Conservation (phyloP, 2,329 filamentous ascomycete species). For the Thyridium curvatum region DNA sequence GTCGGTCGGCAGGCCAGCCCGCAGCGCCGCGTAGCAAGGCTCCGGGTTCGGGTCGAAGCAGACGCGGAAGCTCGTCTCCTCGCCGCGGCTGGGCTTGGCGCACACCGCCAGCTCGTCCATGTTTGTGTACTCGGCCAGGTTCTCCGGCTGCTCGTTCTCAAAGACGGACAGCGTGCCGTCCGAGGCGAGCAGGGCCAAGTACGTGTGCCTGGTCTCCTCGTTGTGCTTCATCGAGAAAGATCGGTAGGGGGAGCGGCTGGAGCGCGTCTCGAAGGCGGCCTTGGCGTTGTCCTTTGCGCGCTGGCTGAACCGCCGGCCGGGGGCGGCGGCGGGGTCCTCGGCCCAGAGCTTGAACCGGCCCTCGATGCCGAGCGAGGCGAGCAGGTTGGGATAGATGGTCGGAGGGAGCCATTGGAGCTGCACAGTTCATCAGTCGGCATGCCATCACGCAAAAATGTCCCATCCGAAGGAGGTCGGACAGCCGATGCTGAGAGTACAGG, state of each 20-base stretch:
- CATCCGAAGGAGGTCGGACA: too few species aligned
- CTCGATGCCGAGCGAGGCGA: constrained; percentile 85
- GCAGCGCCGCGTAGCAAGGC: constrained; percentile 69
- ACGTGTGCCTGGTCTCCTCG: constrained; percentile 73
- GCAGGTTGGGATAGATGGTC: constrained; percentile 76
- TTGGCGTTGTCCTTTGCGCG: constrained; percentile 39
- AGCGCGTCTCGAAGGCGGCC: constrained; percentile 49
- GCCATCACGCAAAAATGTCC: too few species aligned
- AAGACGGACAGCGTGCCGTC: constrained; percentile 75
- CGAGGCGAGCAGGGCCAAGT: constrained; percentile 74
- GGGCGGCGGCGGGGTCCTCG: constrained; percentile 76
- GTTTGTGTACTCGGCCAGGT: constrained; percentile 66
- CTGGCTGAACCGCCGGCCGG: constrained; percentile 74
- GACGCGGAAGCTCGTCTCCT: constrained; percentile 81
- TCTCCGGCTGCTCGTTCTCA: constrained; percentile 81
- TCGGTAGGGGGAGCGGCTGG: constrained; percentile 61
- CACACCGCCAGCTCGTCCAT: constrained; percentile 74
- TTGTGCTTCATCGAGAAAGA: constrained; percentile 82
- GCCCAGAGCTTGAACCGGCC: constrained; percentile 89
- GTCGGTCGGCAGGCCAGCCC: constrained; percentile 75
- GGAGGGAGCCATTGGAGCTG: constrained; percentile 92
- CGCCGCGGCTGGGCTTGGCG: constrained; percentile 64
- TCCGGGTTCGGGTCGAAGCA: constrained; percentile 84
- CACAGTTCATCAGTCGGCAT: constrained; percentile 7
- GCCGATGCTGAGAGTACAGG: not conserved